Evolutionary conservation across 2,329 filamentous ascomycete genomes (phyloP).

Genomic region (Aspergillus japonicus): DNA sequence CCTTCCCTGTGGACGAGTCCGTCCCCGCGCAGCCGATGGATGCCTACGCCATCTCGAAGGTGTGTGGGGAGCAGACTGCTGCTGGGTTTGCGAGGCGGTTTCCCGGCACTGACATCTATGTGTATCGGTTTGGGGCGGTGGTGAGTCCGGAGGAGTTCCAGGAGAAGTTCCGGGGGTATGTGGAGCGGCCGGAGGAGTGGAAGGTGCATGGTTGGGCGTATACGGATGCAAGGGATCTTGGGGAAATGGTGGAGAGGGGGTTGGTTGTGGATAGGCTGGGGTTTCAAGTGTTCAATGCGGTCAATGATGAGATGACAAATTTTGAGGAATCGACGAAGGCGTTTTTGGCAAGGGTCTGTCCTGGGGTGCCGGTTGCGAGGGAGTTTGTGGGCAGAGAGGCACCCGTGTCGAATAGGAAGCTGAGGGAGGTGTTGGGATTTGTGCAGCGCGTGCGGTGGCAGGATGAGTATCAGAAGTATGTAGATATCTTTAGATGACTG

Average conservation of each 20-base stretch:
- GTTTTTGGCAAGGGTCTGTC: slow-evolving; percentile 53
- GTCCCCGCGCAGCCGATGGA: slow-evolving; percentile 62
- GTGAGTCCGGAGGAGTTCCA: slow-evolving; percentile 61
- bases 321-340: slow-evolving; percentile 50
- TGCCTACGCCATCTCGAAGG: slow-evolving; percentile 60
- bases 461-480: neutral
- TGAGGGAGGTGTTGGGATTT: slow-evolving; percentile 58
- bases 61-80: slow-evolving; percentile 59
- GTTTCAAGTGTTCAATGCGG: slow-evolving; percentile 65
- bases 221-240: slow-evolving; percentile 61
- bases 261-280: slow-evolving; percentile 57
- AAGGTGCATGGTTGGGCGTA: slow-evolving; percentile 64
- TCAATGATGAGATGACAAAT: slow-evolving; percentile 61
- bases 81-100: slow-evolving; percentile 58
- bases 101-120: slow-evolving; percentile 55
- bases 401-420: slow-evolving; percentile 61
- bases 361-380: slow-evolving; percentile 52
- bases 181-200: slow-evolving; percentile 51
- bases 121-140: slow-evolving; percentile 59
- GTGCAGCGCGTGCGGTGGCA: slow-evolving; percentile 51
- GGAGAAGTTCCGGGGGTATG: slow-evolving; percentile 51
- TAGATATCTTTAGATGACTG: neutral
- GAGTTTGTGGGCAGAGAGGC: slow-evolving; percentile 60
- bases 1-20: slow-evolving; percentile 60
- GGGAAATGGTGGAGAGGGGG: slow-evolving; percentile 59